These are phyloP conservation scores for Ophiostoma ulmi DNA, from an alignment of 2,329 filamentous ascomycete genomes.

Conservation along the genomic window DNA sequence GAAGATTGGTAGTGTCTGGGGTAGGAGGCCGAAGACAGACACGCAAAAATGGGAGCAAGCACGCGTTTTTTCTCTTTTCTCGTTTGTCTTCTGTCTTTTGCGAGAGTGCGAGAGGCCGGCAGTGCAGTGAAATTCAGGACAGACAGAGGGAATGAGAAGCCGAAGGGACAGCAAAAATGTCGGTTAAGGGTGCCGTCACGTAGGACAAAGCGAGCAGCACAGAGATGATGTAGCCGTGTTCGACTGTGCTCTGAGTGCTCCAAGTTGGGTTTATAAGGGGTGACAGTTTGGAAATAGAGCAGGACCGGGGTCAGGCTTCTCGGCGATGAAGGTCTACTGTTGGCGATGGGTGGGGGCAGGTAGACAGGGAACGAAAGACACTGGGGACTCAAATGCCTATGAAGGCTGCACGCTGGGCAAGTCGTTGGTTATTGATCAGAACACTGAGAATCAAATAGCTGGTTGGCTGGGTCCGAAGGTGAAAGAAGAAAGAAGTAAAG, in stretches of 20 bases:
- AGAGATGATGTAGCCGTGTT: conserved; percentile 22
- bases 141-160: not conserved
- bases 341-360: conserved; percentile 13
- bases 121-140: conserved; percentile 13
- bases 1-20: conserved; percentile 17
- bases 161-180: conserved; percentile 1
- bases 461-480: not conserved
- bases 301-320: conserved; percentile 15
- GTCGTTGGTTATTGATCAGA: not conserved
- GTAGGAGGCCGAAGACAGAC: conserved; percentile 29
- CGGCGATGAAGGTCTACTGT: conserved; percentile 16
- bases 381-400: not conserved
- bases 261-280: conserved; percentile 9
- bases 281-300: conserved; percentile 18
- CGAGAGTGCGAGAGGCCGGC: not conserved
- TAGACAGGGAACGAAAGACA: conserved; percentile 20
- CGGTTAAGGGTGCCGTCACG: conserved; percentile 15
- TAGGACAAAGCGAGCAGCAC: conserved; percentile 21
- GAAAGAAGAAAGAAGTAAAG: not conserved
- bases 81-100: conserved; percentile 1
- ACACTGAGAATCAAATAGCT: not conserved
- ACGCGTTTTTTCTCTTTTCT: conserved; percentile 33
- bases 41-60: conserved; percentile 34
- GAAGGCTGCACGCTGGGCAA: not conserved
- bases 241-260: not conserved